These are phyloP conservation scores for Syzygium grande DNA, from an alignment of 345 rosid species.

Conservation along the genomic window DNA sequence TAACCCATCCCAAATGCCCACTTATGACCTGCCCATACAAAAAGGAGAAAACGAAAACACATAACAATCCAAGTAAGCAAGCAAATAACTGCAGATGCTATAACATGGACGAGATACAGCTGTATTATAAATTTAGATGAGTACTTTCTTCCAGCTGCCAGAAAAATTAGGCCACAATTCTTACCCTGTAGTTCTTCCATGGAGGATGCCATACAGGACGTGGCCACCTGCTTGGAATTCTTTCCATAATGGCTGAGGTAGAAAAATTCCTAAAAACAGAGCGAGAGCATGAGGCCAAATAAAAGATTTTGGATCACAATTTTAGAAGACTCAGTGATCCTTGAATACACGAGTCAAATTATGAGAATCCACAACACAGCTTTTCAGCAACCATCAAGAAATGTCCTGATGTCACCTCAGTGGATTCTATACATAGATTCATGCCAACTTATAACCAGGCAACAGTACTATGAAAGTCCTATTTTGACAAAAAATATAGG, in stretches of 20 bases:
- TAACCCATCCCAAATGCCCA: constrained; percentile 99
- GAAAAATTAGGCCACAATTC: background rate
- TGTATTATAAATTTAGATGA: background rate
- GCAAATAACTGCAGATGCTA: background rate
- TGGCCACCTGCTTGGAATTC: constrained; percentile 98
- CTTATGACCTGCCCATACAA: constrained; percentile 57
- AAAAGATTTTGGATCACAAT: background rate
- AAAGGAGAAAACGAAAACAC: background rate
- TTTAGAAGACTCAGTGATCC: background rate
- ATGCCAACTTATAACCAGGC: background rate
- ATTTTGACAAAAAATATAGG: background rate
- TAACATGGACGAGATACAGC: background rate
- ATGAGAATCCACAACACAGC: background rate
- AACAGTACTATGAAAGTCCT: background rate
- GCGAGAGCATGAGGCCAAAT: background rate
- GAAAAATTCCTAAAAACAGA: constrained; percentile 46
- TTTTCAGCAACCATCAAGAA: background rate
- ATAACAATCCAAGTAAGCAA: background rate
- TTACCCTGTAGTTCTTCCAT: constrained; percentile 98
- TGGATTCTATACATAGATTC: background rate
- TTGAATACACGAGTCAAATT: background rate
- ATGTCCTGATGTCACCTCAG: background rate
- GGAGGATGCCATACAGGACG: constrained; percentile 97
- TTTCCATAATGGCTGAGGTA: constrained; percentile 86
- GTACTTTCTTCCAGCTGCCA: background rate